Conservation (phyloP, 2,329 filamentous ascomycete genomes). For the Emmonsiellopsis sp. region DNA sequence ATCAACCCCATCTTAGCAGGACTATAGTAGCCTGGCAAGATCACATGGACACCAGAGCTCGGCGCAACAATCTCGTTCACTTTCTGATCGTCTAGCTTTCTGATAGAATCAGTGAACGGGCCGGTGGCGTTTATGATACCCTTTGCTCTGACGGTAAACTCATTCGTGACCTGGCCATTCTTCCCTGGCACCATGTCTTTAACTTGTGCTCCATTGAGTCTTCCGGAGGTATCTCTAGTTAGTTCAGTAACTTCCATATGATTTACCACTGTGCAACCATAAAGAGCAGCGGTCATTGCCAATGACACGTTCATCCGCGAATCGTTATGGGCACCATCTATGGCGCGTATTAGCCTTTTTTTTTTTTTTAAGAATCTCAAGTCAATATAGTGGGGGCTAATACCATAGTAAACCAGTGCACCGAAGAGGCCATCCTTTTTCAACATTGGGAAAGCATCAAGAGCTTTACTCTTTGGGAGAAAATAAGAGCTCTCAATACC, state of each 20-base stretch:
- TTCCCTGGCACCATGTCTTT: constrained; percentile 61
- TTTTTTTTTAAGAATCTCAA: not conserved
- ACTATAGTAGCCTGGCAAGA: constrained; percentile 79
- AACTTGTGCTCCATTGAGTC: constrained; percentile 62
- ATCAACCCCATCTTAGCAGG: constrained; percentile 81
- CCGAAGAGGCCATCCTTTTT: constrained; percentile 71
- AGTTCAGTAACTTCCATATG: constrained; percentile 72
- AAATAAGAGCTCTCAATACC: constrained; percentile 83
- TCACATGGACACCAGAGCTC: constrained; percentile 75
- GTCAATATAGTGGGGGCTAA: not conserved
- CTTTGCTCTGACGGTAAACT: constrained; percentile 66
- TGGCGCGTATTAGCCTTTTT: constrained; percentile 10
- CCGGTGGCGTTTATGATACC: constrained; percentile 84
- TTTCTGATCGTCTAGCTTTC: constrained; percentile 69
- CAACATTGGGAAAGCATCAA: constrained; percentile 83
- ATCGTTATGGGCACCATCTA: constrained; percentile 83
- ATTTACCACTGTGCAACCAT: constrained; percentile 73
- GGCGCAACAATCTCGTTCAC: constrained; percentile 74
- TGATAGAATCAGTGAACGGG: constrained; percentile 76
- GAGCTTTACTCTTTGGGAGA: constrained; percentile 72
- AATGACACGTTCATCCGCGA: constrained; percentile 86
- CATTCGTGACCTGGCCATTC: constrained; percentile 52
- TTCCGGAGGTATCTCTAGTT: constrained; percentile 64
- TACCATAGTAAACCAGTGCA: constrained; percentile 76
- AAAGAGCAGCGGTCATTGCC: constrained; percentile 80